These are phyloP conservation scores for Penicillium sp. DNA, from an alignment of 2,329 filamentous ascomycete genomes.

Conservation along the genomic window DNA sequence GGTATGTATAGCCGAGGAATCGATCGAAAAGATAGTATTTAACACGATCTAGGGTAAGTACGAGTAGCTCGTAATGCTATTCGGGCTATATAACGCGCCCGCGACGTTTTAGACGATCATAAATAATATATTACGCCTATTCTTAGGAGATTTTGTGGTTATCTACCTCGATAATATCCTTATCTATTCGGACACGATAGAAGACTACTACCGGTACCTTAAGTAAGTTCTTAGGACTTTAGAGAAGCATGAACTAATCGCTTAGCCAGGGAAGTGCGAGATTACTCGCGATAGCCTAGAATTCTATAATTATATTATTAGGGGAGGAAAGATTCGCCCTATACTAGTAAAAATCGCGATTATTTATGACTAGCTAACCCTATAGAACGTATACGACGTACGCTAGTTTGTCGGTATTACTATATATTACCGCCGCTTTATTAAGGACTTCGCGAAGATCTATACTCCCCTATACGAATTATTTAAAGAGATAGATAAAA, in stretches of 20 bases:
- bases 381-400: background rate
- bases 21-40: too few species aligned
- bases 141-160: background rate
- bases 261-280: background rate
- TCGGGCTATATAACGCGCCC: background rate
- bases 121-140: background rate
- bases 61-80: too few species aligned
- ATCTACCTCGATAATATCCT: constrained; percentile 5
- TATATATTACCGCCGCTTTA: background rate
- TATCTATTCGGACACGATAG: background rate
- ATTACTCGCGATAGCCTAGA: background rate
- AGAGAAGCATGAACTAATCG: background rate
- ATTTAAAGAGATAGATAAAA: too few species aligned
- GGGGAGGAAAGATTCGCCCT: background rate
- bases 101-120: background rate
- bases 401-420: background rate
- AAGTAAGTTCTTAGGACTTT: background rate
- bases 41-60: too few species aligned
- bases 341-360: background rate
- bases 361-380: background rate
- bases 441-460: too few species aligned
- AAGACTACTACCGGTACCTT: background rate
- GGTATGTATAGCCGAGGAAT: too few species aligned
- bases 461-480: too few species aligned
- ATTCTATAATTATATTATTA: constrained; percentile 7